Conservation (phyloP, 2,329 filamentous ascomycete species). For the Fusarium pseudoanthophilum region DNA sequence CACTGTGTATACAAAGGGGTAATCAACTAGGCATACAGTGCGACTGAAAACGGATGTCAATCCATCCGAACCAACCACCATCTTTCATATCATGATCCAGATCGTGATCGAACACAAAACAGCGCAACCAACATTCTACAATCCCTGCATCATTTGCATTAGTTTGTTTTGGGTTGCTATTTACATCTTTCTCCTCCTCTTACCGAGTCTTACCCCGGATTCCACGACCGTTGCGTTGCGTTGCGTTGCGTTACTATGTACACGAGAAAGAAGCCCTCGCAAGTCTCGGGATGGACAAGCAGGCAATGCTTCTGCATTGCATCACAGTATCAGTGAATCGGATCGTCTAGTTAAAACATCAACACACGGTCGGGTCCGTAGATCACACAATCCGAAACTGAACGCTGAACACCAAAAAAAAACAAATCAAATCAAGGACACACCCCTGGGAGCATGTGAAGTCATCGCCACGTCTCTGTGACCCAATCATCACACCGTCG, state of each 20-base stretch:
- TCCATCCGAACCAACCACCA: conserved; percentile 31
- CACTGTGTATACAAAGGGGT: conserved; percentile 17
- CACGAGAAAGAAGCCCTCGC: neutral
- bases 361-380: conserved; percentile 22
- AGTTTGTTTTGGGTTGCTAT: conserved; percentile 15
- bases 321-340: conserved; percentile 5
- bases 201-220: conserved; percentile 33
- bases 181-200: neutral
- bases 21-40: conserved; percentile 16
- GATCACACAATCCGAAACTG: conserved; percentile 23
- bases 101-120: conserved; percentile 29
- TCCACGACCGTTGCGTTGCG: conserved; percentile 23
- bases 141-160: conserved; percentile 30
- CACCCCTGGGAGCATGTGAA: conserved; percentile 35
- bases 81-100: conserved; percentile 27
- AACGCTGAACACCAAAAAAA: neutral
- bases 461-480: conserved; percentile 40
- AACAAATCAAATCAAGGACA: conserved; percentile 8
- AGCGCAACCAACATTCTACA: conserved; percentile 16
- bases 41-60: conserved; percentile 11
- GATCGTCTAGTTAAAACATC: neutral
- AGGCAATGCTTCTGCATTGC: neutral
- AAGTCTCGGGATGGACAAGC: neutral
- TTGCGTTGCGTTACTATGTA: conserved; percentile 6
- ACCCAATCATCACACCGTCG: conserved; percentile 36